These are phyloP conservation scores for Ceratobasidium sp. DNA, from an alignment of 1,284 basidiomycete genomes.

Conservation along the genomic window DNA sequence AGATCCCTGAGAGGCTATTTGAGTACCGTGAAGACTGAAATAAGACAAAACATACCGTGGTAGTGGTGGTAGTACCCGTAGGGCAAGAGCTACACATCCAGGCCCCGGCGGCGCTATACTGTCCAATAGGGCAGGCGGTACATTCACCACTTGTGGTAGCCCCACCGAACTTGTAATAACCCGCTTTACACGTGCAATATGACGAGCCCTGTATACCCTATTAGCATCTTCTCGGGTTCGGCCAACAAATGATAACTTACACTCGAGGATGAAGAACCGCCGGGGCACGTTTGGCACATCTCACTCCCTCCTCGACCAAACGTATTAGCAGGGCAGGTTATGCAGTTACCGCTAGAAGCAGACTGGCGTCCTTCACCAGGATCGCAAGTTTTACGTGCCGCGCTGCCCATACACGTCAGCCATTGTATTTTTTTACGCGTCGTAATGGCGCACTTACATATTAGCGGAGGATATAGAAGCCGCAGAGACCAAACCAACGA, in stretches of 20 bases:
- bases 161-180: constrained; percentile 2
- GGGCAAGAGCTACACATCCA: neutral
- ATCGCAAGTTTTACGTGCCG: neutral
- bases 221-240: neutral
- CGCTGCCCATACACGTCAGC: neutral
- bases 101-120: neutral
- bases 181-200: neutral
- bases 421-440: too few species aligned
- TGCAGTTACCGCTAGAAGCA: neutral
- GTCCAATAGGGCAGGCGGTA: constrained; percentile 24
- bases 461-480: neutral
- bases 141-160: neutral
- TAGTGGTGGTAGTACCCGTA: neutral
- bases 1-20: neutral
- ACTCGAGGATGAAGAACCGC: neutral
- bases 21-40: neutral
- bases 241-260: neutral
- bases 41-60: neutral
- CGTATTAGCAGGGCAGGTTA: neutral
- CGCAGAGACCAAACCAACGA: neutral
- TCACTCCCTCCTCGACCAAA: neutral
- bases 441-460: neutral
- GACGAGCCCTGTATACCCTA: neutral
- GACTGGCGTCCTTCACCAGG: neutral
- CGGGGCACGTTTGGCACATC: constrained; percentile 10